Conservation (phyloP, 305 asterid genomes). For the Galium porrigens region DNA sequence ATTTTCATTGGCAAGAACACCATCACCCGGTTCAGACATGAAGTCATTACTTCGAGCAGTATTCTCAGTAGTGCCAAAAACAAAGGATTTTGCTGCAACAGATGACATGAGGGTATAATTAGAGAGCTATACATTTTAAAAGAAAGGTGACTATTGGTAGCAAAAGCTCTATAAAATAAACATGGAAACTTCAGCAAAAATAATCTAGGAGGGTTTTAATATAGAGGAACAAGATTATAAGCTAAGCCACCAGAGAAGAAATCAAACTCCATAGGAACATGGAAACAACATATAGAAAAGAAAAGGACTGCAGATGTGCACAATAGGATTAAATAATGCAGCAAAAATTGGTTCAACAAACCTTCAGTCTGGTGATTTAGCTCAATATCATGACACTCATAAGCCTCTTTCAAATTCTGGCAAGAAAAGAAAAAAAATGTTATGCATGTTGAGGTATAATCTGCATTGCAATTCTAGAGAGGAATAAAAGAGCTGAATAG, state of each 20-base stretch:
- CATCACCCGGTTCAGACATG: constrained; percentile 25
- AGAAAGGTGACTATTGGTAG: neutral
- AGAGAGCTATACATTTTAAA: neutral
- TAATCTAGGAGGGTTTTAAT: neutral
- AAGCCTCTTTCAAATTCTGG: constrained; percentile 36
- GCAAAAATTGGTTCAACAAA: constrained; percentile 19
- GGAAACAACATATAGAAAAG: neutral
- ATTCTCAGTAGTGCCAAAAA: constrained; percentile 26
- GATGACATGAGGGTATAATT: constrained; percentile 20
- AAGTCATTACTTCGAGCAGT: constrained; percentile 26
- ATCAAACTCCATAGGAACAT: neutral
- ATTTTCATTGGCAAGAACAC: constrained; percentile 13
- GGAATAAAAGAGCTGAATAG: neutral
- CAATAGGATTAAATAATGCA: constrained; percentile 8
- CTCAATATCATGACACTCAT: constrained; percentile 24
- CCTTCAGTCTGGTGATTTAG: constrained; percentile 43
- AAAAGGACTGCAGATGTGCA: neutral
- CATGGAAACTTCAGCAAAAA: neutral
- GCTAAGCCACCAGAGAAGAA: neutral
- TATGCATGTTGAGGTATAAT: neutral
- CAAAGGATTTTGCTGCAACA: constrained; percentile 21
- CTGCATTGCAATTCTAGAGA: neutral
- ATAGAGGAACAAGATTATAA: neutral
- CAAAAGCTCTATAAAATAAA: neutral
- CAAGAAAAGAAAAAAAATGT: constrained; percentile 6